Evolutionary conservation across 1,139 yeast genomes (phyloP).

Genomic region (Pichia sp.): DNA sequence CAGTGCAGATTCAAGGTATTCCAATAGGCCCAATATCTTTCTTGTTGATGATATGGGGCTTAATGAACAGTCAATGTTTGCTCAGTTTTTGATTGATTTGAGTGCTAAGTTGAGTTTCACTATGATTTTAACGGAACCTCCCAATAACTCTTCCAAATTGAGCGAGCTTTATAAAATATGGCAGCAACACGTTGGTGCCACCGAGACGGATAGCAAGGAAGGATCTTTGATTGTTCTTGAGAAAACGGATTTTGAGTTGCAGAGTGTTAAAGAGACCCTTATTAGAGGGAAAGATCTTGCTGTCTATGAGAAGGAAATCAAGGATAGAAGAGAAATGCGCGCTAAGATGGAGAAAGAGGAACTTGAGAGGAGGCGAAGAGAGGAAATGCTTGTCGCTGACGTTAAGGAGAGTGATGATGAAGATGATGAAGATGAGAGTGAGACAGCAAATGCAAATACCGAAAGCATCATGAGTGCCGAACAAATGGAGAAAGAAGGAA

Average conservation of each 20-base stretch:
- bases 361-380: conserved; percentile 18
- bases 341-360: conserved; percentile 16
- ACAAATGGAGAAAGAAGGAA: no score
- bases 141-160: conserved; percentile 35
- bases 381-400: conserved; percentile 11
- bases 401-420: conserved; percentile 12
- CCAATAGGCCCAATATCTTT: conserved; percentile 67
- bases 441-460: background rate
- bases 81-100: conserved; percentile 47
- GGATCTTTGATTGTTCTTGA: conserved; percentile 54
- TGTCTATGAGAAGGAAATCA: conserved; percentile 40
- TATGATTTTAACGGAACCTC: conserved; percentile 65
- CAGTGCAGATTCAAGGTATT: background rate
- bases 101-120: conserved; percentile 64
- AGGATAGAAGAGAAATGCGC: conserved; percentile 28
- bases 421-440: conserved; percentile 14
- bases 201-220: conserved; percentile 39
- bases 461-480: background rate
- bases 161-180: conserved; percentile 49
- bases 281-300: conserved; percentile 44
- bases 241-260: conserved; percentile 27
- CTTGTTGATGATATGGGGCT: conserved; percentile 73
- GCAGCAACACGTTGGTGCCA: conserved; percentile 35
- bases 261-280: conserved; percentile 40
- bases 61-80: conserved; percentile 56